Conservation (phyloP, 495 filamentous ascomycete genomes). For the Trichocladium uniseriatum region DNA sequence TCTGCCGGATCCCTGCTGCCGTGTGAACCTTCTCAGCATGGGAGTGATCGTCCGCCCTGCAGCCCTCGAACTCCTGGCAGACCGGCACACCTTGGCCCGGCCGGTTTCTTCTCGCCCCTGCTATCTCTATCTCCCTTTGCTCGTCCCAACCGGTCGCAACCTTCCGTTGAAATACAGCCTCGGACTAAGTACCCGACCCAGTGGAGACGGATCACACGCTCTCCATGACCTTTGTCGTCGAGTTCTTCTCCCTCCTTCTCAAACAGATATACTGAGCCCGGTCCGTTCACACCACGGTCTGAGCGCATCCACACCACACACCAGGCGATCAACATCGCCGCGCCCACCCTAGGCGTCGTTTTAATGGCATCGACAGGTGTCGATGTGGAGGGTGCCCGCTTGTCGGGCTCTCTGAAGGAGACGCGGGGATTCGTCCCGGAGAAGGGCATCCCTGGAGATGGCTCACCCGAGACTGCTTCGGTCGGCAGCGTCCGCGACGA, state of each 20-base stretch:
- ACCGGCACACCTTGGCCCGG: no score
- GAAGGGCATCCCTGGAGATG: not conserved
- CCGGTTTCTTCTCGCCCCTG: no score
- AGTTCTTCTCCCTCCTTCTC: constrained; percentile 38
- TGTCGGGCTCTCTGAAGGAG: not conserved
- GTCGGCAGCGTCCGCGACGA: constrained; percentile 11
- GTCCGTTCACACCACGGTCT: not conserved
- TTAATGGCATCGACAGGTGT: constrained; percentile 8
- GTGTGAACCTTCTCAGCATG: no score
- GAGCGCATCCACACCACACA: not conserved
- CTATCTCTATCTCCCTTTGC: no score
- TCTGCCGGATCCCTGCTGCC: no score
- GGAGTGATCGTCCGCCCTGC: no score
- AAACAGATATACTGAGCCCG: constrained; percentile 28
- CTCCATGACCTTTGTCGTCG: constrained; percentile 31
- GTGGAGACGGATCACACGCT: not conserved
- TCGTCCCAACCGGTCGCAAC: no score
- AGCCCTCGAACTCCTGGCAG: no score
- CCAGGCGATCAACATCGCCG: no score
- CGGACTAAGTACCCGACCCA: not conserved
- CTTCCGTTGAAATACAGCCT: not conserved
- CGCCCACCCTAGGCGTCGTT: no score
- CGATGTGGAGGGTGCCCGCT: constrained; percentile 2
- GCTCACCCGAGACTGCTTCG: not conserved
- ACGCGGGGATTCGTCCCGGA: not conserved